phyloP scores from a whole-genome alignment of 1,284 basidiomycete genomes.

The Marasmius oreades region DNA sequence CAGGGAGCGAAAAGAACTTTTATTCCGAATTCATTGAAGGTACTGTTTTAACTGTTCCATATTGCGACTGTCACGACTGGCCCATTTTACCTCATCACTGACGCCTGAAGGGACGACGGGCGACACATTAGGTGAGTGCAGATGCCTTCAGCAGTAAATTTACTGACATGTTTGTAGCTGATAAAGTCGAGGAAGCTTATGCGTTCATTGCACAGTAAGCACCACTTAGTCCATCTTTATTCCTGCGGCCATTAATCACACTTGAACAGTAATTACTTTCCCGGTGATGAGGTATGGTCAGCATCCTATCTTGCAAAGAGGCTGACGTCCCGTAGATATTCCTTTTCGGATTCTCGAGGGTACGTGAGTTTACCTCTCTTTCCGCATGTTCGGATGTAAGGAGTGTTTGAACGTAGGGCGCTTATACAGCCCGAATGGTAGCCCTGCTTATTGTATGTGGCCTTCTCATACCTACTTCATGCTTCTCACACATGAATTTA shows the following conservation, averaged over 20 bases:
- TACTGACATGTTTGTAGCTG: conserved; percentile 34
- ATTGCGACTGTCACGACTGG: background rate
- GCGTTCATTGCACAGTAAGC: conserved; percentile 67
- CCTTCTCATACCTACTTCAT: background rate
- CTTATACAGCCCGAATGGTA: conserved; percentile 70
- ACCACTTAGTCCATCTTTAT: background rate
- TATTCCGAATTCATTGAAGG: conserved; percentile 55
- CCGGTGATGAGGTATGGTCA: conserved; percentile 59
- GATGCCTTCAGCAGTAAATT: background rate
- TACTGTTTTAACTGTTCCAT: conserved; percentile 19
- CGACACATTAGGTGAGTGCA: conserved; percentile 44
- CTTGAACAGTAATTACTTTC: conserved; percentile 52
- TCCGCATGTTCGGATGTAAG: conserved; percentile 6
- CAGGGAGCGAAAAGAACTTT: conserved; percentile 49
- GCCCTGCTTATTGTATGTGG: conserved; percentile 59
- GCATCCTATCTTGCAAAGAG: background rate
- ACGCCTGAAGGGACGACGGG: conserved; percentile 53
- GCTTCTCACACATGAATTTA: conserved; percentile 20
- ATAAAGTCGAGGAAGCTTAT: conserved; percentile 72
- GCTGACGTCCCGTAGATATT: conserved; percentile 45
- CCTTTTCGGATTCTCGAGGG: conserved; percentile 71
- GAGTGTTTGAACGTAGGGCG: conserved; percentile 39
- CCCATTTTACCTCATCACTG: background rate
- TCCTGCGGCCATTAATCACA: background rate
- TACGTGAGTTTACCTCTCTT: conserved; percentile 21